phyloP scores from a whole-genome alignment of 2,329 filamentous ascomycete species.

The Aspergillus brasiliensis region DNA sequence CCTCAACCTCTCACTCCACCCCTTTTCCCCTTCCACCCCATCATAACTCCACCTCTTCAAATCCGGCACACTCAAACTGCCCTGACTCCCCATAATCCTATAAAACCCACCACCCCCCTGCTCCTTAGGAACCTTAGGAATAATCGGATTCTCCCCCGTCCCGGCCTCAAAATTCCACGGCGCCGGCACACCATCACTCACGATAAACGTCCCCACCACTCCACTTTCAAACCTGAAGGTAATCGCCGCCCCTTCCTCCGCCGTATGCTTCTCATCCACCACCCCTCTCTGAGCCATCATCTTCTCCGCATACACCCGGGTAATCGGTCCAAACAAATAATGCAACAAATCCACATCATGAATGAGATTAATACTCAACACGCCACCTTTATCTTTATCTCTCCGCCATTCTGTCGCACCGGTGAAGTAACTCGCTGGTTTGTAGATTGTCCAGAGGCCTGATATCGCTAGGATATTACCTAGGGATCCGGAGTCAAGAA shows the following conservation, averaged over 20 bases:
- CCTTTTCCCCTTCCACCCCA: slow-evolving; percentile 36
- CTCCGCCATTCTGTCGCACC: slow-evolving; percentile 53
- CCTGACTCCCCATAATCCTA: not conserved
- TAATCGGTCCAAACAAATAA: slow-evolving; percentile 57
- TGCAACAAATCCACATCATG: slow-evolving; percentile 64
- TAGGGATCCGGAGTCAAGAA: slow-evolving; percentile 44
- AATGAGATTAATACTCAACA: slow-evolving; percentile 61
- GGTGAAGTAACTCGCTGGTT: slow-evolving; percentile 56
- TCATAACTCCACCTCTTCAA: slow-evolving; percentile 54
- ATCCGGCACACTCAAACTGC: slow-evolving; percentile 55
- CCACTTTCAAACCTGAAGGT: slow-evolving; percentile 57
- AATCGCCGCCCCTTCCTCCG: slow-evolving; percentile 60
- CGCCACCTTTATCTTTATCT: slow-evolving; percentile 45
- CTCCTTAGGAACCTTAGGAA: slow-evolving; percentile 39
- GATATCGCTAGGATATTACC: slow-evolving; percentile 56
- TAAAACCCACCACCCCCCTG: not conserved
- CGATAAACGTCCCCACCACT: slow-evolving; percentile 58
- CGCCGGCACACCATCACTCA: slow-evolving; percentile 55
- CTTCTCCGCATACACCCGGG: slow-evolving; percentile 54
- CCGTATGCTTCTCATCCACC: slow-evolving; percentile 41
- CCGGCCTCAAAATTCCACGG: slow-evolving; percentile 60
- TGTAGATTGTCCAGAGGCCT: slow-evolving; percentile 57
- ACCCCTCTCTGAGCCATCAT: slow-evolving; percentile 44
- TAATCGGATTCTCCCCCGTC: slow-evolving; percentile 60
- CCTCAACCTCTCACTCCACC: slow-evolving; percentile 45